Percentiles rank a stretch among this genome's conserved stretches.
phyloP scores from a whole-genome alignment of 305 asterid genomes.

The Ilex paraguariensis region DNA sequence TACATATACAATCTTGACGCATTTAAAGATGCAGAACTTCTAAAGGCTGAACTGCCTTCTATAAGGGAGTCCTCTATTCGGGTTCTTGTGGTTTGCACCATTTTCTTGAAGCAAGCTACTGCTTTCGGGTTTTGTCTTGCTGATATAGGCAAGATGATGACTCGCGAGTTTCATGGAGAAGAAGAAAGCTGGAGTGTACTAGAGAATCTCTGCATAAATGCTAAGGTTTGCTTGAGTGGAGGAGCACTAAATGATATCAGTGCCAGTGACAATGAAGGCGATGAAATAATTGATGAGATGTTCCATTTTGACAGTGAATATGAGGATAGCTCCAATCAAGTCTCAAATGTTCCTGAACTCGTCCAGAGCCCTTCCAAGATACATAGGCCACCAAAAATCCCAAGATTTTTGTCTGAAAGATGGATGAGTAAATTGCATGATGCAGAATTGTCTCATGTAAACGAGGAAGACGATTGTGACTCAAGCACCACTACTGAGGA shows the following conservation, averaged over 20 bases:
- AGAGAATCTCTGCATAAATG: conserved; percentile 58
- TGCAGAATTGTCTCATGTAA: conserved; percentile 9
- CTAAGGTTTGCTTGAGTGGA: conserved; percentile 38
- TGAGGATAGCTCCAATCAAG: conserved; percentile 19
- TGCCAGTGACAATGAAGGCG: conserved; percentile 16
- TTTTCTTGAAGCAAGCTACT: conserved; percentile 59
- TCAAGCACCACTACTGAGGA: conserved; percentile 13
- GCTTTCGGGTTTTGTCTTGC: conserved; percentile 61
- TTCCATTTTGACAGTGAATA: conserved; percentile 38
- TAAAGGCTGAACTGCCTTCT: conserved; percentile 55
- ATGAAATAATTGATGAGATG: conserved; percentile 27
- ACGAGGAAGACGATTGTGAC: conserved; percentile 20
- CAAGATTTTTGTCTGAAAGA: conserved; percentile 36
- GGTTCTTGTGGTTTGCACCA: conserved; percentile 71
- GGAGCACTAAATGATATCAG: conserved; percentile 16
- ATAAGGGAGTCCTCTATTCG: conserved; percentile 64
- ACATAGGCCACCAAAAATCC: conserved; percentile 43
- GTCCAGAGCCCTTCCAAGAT: conserved; percentile 13
- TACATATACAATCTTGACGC: conserved; percentile 70
- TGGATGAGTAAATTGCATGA: conserved; percentile 29
- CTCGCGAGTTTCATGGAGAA: conserved; percentile 55
- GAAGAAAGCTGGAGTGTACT: conserved; percentile 60
- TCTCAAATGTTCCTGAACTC: conserved; percentile 13
- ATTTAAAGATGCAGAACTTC: conserved; percentile 58
- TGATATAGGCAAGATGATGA: conserved; percentile 88